A percentile compares a stretch with the other conserved stretches of the same genome.
Evolutionary conservation across 2,329 filamentous ascomycete species (phyloP).

Genomic region (Pseudogymnoascus pannorum): DNA sequence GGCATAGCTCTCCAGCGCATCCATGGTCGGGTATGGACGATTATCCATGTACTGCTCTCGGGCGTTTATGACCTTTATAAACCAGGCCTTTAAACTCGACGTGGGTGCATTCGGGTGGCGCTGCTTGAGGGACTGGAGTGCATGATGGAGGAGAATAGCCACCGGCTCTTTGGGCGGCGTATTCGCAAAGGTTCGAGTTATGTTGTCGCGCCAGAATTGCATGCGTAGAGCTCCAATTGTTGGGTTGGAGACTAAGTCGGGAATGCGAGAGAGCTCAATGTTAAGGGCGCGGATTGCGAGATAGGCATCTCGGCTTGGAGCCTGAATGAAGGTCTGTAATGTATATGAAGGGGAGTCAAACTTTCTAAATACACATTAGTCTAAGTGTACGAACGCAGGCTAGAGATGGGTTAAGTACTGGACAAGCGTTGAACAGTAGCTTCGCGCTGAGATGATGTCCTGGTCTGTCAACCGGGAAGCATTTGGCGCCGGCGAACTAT

Average conservation of each 20-base stretch:
- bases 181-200: conserved; percentile 70
- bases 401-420: conserved; percentile 20
- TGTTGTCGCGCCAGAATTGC: conserved; percentile 88
- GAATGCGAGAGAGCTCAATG: conserved; percentile 81
- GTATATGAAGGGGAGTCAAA: conserved; percentile 86
- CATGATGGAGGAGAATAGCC: conserved; percentile 71
- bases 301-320: conserved; percentile 70
- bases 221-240: conserved; percentile 82
- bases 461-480: conserved; percentile 26
- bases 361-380: conserved; percentile 46
- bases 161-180: conserved; percentile 84
- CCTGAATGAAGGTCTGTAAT: conserved; percentile 76
- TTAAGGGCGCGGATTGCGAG: conserved; percentile 88
- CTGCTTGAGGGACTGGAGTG: conserved; percentile 54
- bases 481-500: conserved; percentile 26
- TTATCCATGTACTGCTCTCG: conserved; percentile 79
- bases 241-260: conserved; percentile 82
- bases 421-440: conserved; percentile 29
- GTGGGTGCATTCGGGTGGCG: conserved; percentile 33
- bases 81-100: conserved; percentile 58
- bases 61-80: conserved; percentile 69
- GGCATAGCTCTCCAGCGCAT: conserved; percentile 75
- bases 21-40: conserved; percentile 67
- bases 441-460: conserved; percentile 27
- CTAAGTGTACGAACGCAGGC: neutral